Conservation (phyloP, 148 eudicot species). For the Heliosperma pusillum region DNA sequence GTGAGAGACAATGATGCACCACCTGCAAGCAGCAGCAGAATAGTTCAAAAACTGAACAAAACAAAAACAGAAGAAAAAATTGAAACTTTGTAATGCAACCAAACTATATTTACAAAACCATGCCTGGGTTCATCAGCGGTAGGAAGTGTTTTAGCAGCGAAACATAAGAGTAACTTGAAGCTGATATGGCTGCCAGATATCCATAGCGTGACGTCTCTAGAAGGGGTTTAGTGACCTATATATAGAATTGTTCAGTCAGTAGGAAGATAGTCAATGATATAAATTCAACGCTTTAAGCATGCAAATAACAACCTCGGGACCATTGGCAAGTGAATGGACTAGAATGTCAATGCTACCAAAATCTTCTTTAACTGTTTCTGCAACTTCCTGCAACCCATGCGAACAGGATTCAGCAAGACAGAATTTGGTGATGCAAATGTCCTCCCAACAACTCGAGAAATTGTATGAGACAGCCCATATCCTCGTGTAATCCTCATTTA, state of each 20-base stretch:
- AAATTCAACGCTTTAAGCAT: not conserved
- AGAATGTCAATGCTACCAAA: constrained; percentile 94
- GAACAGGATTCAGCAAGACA: not conserved
- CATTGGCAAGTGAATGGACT: constrained; percentile 96
- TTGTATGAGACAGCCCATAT: not conserved
- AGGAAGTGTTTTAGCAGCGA: constrained; percentile 83
- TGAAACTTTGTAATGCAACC: not conserved
- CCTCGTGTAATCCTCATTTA: not conserved
- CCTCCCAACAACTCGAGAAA: not conserved
- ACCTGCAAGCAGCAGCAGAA: constrained; percentile 45
- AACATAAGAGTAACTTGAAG: constrained; percentile 93
- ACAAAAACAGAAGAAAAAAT: not conserved
- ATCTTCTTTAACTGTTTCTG: constrained; percentile 74
- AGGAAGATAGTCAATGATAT: constrained; percentile 7
- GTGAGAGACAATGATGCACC: constrained; percentile 92
- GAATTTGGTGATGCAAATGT: not conserved
- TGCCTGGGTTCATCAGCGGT: constrained; percentile 94
- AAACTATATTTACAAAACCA: constrained; percentile 10
- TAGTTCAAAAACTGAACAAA: not conserved
- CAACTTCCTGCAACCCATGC: constrained; percentile 60
- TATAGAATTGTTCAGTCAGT: constrained; percentile 13
- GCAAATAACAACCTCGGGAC: constrained; percentile 66
- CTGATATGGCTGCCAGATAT: constrained; percentile 91
- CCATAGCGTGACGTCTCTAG: constrained; percentile 90
- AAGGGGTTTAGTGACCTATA: constrained; percentile 83